These are phyloP conservation scores for Russula virescens DNA, from an alignment of 768 basidiomycete genomes.

Conservation along the genomic window DNA sequence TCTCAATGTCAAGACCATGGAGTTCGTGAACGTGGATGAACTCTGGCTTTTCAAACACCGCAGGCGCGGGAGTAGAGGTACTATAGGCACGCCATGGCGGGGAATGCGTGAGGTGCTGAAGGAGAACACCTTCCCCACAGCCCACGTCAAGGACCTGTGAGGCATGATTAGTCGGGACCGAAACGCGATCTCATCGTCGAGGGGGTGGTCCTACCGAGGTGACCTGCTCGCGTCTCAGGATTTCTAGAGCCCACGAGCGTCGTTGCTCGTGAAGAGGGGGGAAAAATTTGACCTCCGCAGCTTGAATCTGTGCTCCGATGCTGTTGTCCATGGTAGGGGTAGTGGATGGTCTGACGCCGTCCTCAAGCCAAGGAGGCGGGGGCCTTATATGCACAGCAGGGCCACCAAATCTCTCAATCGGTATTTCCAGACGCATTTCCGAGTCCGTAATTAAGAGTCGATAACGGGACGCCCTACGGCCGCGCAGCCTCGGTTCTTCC, in stretches of 20 bases:
- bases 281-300: constrained; percentile 48
- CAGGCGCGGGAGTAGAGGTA: constrained; percentile 28
- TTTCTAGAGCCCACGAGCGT: constrained; percentile 64
- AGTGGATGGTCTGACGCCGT: not conserved
- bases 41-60: constrained; percentile 27
- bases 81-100: constrained; percentile 56
- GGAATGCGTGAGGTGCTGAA: constrained; percentile 64
- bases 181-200: not conserved
- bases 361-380: not conserved
- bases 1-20: constrained; percentile 63
- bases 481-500: not conserved
- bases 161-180: not conserved
- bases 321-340: constrained; percentile 2
- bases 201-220: constrained; percentile 37
- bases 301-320: not conserved
- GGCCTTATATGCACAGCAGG: constrained; percentile 9
- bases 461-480: not conserved
- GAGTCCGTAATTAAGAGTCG: no score
- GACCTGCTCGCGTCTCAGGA: constrained; percentile 51
- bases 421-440: not conserved
- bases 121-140: constrained; percentile 76
- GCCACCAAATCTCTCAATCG: not conserved
- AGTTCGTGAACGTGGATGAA: constrained; percentile 53
- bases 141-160: constrained; percentile 73
- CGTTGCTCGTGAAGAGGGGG: constrained; percentile 65